Evolutionary conservation across 148 eudicot species (phyloP), one percentile per base, ranked within the genome.

Genomic region (Persicaria tinctoria): DNA sequence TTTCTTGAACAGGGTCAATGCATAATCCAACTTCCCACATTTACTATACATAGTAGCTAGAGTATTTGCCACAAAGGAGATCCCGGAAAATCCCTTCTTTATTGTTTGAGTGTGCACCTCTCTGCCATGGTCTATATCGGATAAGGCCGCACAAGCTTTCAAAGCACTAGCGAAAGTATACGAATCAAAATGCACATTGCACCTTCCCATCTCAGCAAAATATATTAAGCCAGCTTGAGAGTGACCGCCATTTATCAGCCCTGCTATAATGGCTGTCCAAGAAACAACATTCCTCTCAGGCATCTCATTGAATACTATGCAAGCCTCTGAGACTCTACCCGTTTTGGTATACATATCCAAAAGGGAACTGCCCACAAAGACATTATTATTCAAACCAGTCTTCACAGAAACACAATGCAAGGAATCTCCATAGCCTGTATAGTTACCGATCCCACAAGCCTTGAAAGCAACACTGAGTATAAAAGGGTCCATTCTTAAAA

Each of bases 261-360:
- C 98, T 3, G 93, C 85, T 75, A 93, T 93, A 50, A 88, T 76
- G 48, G 97, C 90, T 59, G 98, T 93, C 98, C 98, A 93, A 8
- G 95, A 87, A 68, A 91, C 95, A 8, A 89, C 95, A 85, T 93
- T 93, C 72, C 91, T 91, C 55, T 82, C 82, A 2, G 95, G 95
- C 95, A 93, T 89, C 80, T 89, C 90, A 71, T 85, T 87, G 73
- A 93, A 93, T 48, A 89, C 84, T 79, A 63, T 79, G 83, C 98
- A 86, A 56, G 91, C 89, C 76, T 88, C 93, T 12, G 47, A 74
- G 74, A 88, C 70, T 63, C 79, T 83, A 11, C 93, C 86, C 0
- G 74, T 81, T 78, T 93, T 91, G 68, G 83, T 85, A 76, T 93
- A 93, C 98, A 93, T 93, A 69, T 93, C 97, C 75, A 93, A 73